Evolutionary conservation across 2,329 filamentous ascomycete species (phyloP).

Genomic region (Alternaria tenuissima): DNA sequence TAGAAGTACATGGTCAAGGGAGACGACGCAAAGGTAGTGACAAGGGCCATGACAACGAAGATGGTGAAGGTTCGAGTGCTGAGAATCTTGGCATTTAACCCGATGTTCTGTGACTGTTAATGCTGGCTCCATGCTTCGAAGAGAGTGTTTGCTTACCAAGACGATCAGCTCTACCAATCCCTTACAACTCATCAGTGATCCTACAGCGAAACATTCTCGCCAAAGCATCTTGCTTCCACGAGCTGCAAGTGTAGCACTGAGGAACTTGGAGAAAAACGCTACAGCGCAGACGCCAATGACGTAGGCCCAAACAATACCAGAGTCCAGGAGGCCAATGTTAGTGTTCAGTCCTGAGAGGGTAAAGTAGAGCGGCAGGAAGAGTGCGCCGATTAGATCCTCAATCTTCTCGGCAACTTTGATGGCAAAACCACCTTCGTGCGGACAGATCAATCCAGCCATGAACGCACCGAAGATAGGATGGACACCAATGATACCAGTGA

Average conservation of each 20-base stretch:
- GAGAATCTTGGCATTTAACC: conserved; percentile 81
- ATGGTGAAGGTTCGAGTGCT: conserved; percentile 87
- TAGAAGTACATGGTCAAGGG: conserved; percentile 78
- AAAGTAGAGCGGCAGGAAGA: conserved; percentile 93
- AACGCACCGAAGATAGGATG: conserved; percentile 96
- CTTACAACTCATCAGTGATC: conserved; percentile 94
- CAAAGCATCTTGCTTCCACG: conserved; percentile 79
- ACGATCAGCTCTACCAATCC: conserved; percentile 94
- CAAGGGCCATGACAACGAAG: conserved; percentile 90
- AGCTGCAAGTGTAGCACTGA: conserved; percentile 82
- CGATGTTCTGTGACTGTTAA: conserved; percentile 70
- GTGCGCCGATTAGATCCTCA: conserved; percentile 83
- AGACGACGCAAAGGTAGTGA: conserved; percentile 85
- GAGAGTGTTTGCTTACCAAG: conserved; percentile 66
- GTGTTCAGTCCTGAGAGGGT: conserved; percentile 90
- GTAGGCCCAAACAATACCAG: conserved; percentile 87
- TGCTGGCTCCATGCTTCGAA: not conserved
- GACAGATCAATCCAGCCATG: conserved; percentile 86
- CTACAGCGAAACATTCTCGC: conserved; percentile 89
- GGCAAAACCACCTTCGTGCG: conserved; percentile 87
- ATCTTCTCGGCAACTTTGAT: conserved; percentile 94
- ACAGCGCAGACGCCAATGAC: conserved; percentile 82
- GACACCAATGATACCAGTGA: conserved; percentile 88
- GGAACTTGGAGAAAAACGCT: conserved; percentile 85
- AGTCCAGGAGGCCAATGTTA: conserved; percentile 82